Percentiles rank a stretch among this genome's conserved stretches.
These are phyloP conservation scores for Saccharomycopsis sp. DNA, from an alignment of 805 yeast species.

Conservation along the genomic window DNA sequence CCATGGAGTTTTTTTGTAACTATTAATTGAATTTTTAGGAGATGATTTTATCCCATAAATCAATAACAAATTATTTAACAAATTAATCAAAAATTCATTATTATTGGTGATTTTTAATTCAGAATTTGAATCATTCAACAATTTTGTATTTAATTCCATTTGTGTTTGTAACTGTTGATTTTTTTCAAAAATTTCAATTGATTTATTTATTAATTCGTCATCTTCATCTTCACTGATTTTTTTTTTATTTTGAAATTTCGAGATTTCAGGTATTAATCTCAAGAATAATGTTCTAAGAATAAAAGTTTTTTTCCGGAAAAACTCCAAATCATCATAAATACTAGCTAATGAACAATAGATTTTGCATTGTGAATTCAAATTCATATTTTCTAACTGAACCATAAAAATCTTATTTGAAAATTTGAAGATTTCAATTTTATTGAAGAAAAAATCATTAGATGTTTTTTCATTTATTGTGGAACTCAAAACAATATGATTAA, in stretches of 20 bases:
- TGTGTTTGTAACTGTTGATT: slow-evolving; percentile 17
- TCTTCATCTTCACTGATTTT: slow-evolving; percentile 9
- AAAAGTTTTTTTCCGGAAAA: slow-evolving; percentile 59
- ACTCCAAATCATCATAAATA: slow-evolving; percentile 49
- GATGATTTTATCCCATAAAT: slow-evolving; percentile 43
- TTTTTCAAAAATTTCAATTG: slow-evolving; percentile 10
- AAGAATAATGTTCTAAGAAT: slow-evolving; percentile 56
- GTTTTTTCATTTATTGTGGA: slow-evolving; percentile 20
- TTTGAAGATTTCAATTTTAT: slow-evolving; percentile 34
- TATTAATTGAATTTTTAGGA: slow-evolving; percentile 24
- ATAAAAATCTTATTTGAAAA: slow-evolving; percentile 39
- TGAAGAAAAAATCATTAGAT: slow-evolving; percentile 19
- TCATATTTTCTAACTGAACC: slow-evolving; percentile 34
- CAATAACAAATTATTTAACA: slow-evolving; percentile 39
- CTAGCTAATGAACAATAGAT: slow-evolving; percentile 58
- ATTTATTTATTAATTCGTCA: slow-evolving; percentile 10
- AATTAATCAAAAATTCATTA: slow-evolving; percentile 18
- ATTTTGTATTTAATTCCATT: slow-evolving; percentile 14
- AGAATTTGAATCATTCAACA: slow-evolving; percentile 3
- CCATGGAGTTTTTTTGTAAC: slow-evolving; percentile 37
- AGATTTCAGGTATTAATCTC: slow-evolving; percentile 34
- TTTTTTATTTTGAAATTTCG: slow-evolving; percentile 11
- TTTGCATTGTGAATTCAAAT: slow-evolving; percentile 43
- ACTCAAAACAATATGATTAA: slow-evolving; percentile 36
- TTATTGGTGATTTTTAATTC: not conserved